Conservation (phyloP, 257 asterid species). For the Plantago elongata region DNA sequence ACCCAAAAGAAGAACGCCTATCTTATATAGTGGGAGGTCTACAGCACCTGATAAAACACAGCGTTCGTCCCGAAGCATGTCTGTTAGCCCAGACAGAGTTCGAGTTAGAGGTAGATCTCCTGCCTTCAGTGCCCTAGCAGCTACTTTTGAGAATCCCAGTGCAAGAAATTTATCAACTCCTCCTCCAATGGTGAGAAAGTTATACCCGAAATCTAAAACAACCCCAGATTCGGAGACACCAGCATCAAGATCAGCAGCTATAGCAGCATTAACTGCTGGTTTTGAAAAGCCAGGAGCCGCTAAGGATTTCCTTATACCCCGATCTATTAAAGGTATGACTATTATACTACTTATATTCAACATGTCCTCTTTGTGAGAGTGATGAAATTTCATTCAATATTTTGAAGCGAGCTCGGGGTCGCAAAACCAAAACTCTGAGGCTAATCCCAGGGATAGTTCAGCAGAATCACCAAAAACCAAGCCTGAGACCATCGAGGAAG, state of each 20-base stretch:
- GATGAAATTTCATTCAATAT: neutral
- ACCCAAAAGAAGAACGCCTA: slow-evolving; percentile 79
- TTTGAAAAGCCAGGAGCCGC: slow-evolving; percentile 69
- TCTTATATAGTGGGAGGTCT: slow-evolving; percentile 71
- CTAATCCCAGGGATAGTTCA: slow-evolving; percentile 45
- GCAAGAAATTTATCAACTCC: slow-evolving; percentile 92
- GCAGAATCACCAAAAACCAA: slow-evolving; percentile 53
- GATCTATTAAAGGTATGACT: slow-evolving; percentile 49
- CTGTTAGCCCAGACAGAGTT: slow-evolving; percentile 95
- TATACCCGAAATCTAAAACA: slow-evolving; percentile 83
- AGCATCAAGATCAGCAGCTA: slow-evolving; percentile 60
- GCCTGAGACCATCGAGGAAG: slow-evolving; percentile 87
- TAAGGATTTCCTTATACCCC: slow-evolving; percentile 52
- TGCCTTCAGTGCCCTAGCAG: slow-evolving; percentile 95
- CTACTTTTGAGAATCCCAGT: slow-evolving; percentile 69
- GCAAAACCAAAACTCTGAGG: slow-evolving; percentile 39
- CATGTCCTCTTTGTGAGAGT: neutral
- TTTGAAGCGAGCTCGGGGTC: slow-evolving; percentile 52
- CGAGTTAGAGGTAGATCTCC: slow-evolving; percentile 99
- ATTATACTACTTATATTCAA: neutral
- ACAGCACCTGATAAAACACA: slow-evolving; percentile 79
- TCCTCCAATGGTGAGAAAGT: slow-evolving; percentile 79
- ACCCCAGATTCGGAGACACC: slow-evolving; percentile 61
- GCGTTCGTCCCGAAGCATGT: slow-evolving; percentile 94
- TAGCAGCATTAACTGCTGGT: slow-evolving; percentile 56